Conservation (phyloP, 148 eudicot genomes). For the Cornus kousa region DNA sequence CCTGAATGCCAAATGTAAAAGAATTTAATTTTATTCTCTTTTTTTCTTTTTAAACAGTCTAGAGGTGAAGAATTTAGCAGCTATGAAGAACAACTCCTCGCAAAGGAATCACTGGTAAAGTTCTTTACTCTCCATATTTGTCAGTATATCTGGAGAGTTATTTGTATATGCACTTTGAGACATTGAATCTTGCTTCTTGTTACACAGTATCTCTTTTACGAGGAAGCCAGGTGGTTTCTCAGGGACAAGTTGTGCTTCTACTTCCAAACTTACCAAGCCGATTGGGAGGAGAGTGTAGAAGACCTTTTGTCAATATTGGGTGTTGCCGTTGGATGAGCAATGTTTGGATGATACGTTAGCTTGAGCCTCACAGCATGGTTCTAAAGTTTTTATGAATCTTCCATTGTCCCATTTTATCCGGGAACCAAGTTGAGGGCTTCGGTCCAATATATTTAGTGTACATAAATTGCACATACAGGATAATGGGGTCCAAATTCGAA, state of each 20-base stretch:
- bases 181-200: not conserved
- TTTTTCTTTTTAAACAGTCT: slow-evolving; percentile 31
- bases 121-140: not conserved
- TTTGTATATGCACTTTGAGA: not conserved
- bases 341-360: not conserved
- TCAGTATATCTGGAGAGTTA: not conserved
- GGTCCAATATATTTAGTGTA: not conserved
- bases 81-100: slow-evolving; percentile 38
- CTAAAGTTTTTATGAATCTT: not conserved
- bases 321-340: not conserved
- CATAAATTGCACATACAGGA: too few species aligned
- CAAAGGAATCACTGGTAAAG: slow-evolving; percentile 39
- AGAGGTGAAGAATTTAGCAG: slow-evolving; percentile 47
- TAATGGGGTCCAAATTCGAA: too few species aligned
- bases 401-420: too few species aligned
- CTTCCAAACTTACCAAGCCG: slow-evolving; percentile 23
- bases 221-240: slow-evolving; percentile 20
- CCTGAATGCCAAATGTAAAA: not conserved
- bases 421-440: too few species aligned
- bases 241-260: slow-evolving; percentile 25
- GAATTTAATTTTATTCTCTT: not conserved
- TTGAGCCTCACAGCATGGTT: not conserved
- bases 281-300: slow-evolving; percentile 18
- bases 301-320: not conserved
- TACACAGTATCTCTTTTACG: slow-evolving; percentile 15